Evolutionary conservation across 768 basidiomycete genomes (phyloP).

Genomic region (Tricholoma hemisulphureum): DNA sequence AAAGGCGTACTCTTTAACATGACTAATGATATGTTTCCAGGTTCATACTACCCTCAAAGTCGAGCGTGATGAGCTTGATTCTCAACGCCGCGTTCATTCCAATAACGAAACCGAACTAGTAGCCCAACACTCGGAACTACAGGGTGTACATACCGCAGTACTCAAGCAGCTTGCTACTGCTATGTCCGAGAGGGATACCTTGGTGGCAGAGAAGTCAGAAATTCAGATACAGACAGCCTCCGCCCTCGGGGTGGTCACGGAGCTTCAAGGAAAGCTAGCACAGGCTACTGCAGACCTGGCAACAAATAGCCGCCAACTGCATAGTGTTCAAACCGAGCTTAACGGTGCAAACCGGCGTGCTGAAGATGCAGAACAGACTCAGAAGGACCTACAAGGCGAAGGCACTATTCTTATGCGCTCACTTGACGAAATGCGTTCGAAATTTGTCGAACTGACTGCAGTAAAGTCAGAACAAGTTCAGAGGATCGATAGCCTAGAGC

Average conservation of each 20-base stretch:
- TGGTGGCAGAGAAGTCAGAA: slow-evolving; percentile 49
- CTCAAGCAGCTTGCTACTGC: slow-evolving; percentile 44
- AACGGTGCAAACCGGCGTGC: slow-evolving; percentile 63
- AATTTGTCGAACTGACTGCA: slow-evolving; percentile 78
- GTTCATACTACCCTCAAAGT: slow-evolving; percentile 53
- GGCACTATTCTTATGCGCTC: slow-evolving; percentile 76
- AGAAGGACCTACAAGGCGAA: slow-evolving; percentile 73
- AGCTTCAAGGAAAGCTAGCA: slow-evolving; percentile 59
- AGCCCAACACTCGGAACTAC: slow-evolving; percentile 46
- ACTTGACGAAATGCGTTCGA: slow-evolving; percentile 83
- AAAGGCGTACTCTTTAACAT: background rate
- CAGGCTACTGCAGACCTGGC: slow-evolving; percentile 55
- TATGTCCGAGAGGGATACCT: slow-evolving; percentile 44
- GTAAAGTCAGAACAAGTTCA: slow-evolving; percentile 69
- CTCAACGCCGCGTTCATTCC: slow-evolving; percentile 40
- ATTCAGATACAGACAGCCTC: slow-evolving; percentile 49
- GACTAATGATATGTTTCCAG: slow-evolving; percentile 35
- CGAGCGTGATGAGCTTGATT: slow-evolving; percentile 58
- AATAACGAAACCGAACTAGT: slow-evolving; percentile 49
- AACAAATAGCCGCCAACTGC: slow-evolving; percentile 53
- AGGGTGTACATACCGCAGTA: slow-evolving; percentile 35
- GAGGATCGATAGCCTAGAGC: slow-evolving; percentile 55
- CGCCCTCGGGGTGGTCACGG: slow-evolving; percentile 44
- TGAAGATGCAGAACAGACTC: slow-evolving; percentile 70
- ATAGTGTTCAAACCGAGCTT: slow-evolving; percentile 64